A percentile compares a stretch with the other conserved stretches of the same genome.
Evolutionary conservation across 2,329 filamentous ascomycete genomes (phyloP).

Genomic region (Stylonectria norvegica): DNA sequence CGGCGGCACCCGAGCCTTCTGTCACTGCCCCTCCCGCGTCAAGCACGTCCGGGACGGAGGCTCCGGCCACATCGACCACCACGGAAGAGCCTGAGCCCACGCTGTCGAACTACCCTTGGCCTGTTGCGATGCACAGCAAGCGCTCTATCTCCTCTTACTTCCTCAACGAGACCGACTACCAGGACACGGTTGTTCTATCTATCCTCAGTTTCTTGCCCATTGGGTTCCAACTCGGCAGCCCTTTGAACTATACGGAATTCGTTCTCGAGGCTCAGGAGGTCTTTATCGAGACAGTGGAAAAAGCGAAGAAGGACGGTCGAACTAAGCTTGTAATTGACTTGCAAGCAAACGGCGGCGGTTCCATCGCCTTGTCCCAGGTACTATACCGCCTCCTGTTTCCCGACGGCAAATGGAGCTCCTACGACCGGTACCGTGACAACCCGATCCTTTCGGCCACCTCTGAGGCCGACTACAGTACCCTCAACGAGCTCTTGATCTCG

Average conservation of each 20-base stretch:
- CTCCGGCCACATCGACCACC: slow-evolving; percentile 1
- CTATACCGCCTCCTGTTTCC: slow-evolving; percentile 23
- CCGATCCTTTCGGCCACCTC: slow-evolving; percentile 15
- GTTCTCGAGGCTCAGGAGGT: slow-evolving; percentile 18
- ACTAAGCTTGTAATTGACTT: slow-evolving; percentile 26
- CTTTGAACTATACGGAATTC: slow-evolving; percentile 7
- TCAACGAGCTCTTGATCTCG: slow-evolving; percentile 13
- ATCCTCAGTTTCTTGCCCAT: slow-evolving; percentile 24
- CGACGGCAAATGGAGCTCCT: slow-evolving; percentile 15
- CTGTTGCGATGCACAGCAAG: slow-evolving; percentile 15
- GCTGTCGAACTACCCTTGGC: slow-evolving; percentile 14
- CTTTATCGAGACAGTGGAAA: slow-evolving; percentile 17
- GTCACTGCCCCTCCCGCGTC: background rate
- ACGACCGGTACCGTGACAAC: slow-evolving; percentile 22
- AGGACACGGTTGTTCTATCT: slow-evolving; percentile 22
- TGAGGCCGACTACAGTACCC: slow-evolving; percentile 16
- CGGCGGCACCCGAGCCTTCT: background rate
- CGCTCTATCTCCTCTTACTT: slow-evolving; percentile 18
- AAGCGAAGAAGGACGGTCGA: slow-evolving; percentile 15
- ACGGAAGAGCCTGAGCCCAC: background rate
- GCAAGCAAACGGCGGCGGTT: slow-evolving; percentile 23
- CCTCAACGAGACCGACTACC: slow-evolving; percentile 14
- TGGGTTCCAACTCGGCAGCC: slow-evolving; percentile 1
- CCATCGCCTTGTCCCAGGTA: slow-evolving; percentile 16
- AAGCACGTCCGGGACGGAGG: background rate